A percentile compares a stretch with the other conserved stretches of the same genome.
Conservation (phyloP, 805 yeast genomes). For the Komagataella populi region DNA sequence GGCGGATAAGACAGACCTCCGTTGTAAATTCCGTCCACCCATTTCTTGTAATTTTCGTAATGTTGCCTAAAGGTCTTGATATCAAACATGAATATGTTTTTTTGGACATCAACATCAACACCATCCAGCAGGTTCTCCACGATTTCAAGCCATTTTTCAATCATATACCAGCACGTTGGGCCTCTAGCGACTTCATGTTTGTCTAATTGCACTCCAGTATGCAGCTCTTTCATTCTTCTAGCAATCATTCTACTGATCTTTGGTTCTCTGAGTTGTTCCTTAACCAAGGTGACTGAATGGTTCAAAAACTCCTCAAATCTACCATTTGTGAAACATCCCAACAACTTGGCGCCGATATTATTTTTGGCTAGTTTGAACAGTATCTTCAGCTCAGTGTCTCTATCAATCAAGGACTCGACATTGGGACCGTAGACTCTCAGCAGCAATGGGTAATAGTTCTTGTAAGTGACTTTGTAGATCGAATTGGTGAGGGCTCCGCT, state of each 20-base stretch:
- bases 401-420: conserved; percentile 73
- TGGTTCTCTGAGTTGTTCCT: conserved; percentile 60
- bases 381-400: conserved; percentile 65
- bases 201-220: conserved; percentile 59
- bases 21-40: conserved; percentile 45
- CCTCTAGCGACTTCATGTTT: conserved; percentile 41
- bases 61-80: conserved; percentile 36
- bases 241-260: conserved; percentile 76
- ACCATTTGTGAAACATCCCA: conserved; percentile 88
- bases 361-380: conserved; percentile 61
- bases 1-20: conserved; percentile 23
- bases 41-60: conserved; percentile 40
- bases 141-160: conserved; percentile 55
- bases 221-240: conserved; percentile 92
- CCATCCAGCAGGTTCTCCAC: conserved; percentile 29
- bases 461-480: conserved; percentile 49
- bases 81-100: conserved; percentile 26
- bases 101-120: conserved; percentile 20
- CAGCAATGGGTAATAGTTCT: conserved; percentile 42
- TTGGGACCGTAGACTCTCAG: conserved; percentile 83
- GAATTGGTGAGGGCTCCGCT: conserved; percentile 92
- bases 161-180: conserved; percentile 56
- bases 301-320: conserved; percentile 87
- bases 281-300: conserved; percentile 67
- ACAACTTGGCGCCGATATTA: conserved; percentile 76